Percentiles rank a stretch among this genome's conserved stretches.
These are phyloP conservation scores for Fusarium verrucosum DNA, from an alignment of 2,329 filamentous ascomycete species.

Conservation along the genomic window DNA sequence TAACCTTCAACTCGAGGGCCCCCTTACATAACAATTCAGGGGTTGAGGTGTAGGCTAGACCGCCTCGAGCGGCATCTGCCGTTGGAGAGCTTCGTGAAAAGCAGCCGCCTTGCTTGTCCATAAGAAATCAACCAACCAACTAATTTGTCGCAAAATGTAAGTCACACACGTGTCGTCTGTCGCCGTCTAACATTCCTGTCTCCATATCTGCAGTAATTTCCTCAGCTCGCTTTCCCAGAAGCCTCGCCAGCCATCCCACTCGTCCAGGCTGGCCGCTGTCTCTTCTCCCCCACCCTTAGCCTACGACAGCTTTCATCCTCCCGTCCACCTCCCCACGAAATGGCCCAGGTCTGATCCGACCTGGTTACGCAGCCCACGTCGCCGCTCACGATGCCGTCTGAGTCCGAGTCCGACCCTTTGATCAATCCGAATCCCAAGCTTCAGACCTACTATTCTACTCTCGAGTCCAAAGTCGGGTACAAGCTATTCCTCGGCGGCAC, in stretches of 20 bases:
- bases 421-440: slow-evolving; percentile 54
- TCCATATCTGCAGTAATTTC: background rate
- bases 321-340: background rate
- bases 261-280: background rate
- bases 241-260: background rate
- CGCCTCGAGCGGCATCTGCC: background rate
- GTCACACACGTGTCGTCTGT: background rate
- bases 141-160: background rate
- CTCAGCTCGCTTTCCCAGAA: background rate
- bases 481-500: slow-evolving; percentile 56
- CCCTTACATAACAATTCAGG: too few relatives aligned
- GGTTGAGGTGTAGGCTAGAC: too few relatives aligned
- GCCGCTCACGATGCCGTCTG: background rate
- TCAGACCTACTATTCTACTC: slow-evolving; percentile 56
- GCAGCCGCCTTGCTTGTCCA: background rate
- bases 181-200: background rate
- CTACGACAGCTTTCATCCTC: background rate
- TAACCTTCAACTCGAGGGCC: too few relatives aligned
- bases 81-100: background rate
- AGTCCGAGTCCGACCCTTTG: slow-evolving; percentile 32
- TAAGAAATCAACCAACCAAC: background rate
- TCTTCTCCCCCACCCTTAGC: background rate
- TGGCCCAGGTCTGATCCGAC: background rate
- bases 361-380: too few relatives aligned
- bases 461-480: slow-evolving; percentile 57